phyloP scores from a whole-genome alignment of 768 basidiomycete genomes.

The Russula brevipes region DNA sequence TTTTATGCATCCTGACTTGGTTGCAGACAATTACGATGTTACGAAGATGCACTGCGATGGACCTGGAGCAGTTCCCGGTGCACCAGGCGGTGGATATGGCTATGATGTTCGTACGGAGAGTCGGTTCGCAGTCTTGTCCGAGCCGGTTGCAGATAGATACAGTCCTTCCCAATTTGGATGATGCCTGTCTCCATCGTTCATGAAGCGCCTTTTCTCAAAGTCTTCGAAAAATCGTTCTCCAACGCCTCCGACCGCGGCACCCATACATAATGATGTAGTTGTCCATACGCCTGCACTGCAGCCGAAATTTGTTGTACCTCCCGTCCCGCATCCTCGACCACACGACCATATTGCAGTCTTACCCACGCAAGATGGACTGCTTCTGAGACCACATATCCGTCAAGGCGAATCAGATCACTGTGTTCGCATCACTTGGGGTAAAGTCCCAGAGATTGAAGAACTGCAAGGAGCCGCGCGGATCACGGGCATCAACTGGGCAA shows the following conservation, averaged over 20 bases:
- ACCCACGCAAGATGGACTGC: constrained; percentile 55
- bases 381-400: constrained; percentile 54
- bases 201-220: constrained; percentile 25
- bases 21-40: constrained; percentile 85
- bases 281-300: constrained; percentile 39
- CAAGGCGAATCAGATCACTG: constrained; percentile 34
- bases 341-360: constrained; percentile 63
- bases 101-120: constrained; percentile 68
- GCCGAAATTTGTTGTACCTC: constrained; percentile 59
- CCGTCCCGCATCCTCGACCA: constrained; percentile 71
- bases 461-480: constrained; percentile 35
- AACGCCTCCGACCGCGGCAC: background rate
- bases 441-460: constrained; percentile 49
- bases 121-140: constrained; percentile 48
- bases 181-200: background rate
- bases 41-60: constrained; percentile 89
- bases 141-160: constrained; percentile 27
- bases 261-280: background rate
- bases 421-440: constrained; percentile 59
- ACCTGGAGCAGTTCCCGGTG: constrained; percentile 60
- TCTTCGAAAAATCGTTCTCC: constrained; percentile 16
- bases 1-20: constrained; percentile 17
- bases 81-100: constrained; percentile 66
- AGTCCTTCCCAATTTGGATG: constrained; percentile 13
- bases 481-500: constrained; percentile 47